Base-by-base conservation (phyloP, 1,139 yeast species). In the Kodamaea plutei region DNA sequence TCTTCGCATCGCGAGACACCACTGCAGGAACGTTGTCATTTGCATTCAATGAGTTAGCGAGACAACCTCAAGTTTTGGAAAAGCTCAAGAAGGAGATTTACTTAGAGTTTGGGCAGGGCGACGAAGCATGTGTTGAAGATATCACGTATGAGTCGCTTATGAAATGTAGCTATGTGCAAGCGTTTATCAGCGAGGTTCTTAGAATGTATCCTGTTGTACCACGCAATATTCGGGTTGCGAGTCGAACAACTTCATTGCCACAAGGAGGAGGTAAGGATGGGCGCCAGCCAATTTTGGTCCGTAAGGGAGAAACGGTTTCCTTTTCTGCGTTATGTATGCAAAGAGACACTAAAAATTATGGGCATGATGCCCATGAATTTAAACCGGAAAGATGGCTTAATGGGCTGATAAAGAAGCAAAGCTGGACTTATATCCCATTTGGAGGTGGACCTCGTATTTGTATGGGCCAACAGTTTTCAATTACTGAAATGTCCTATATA, bases 361-460 rank as follows among this genome's bases (percentile, higher is more conserved):
- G 81, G 24, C 54, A 63, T 29, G 78, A 73, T 39, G 65, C 75
- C 7, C 32, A 39, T 5, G 67, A 47, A 26, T 73, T 67, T 52
- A 57, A 58, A 29, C 79, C 79, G 4, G 76, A 70, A 39, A 58
- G 77, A 40, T 72, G 77, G 77, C 52, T 52, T 33, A 63, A 58
- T 37, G 57, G 57, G 22, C 39, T 43, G 14, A 50, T 55, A 15
- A 52, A 48, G 34, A 61, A 58, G 37, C 44, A 58, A 33, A 70
- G 70, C 13, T 74, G 78, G 78, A 70, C 69, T 9, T 73, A 55
- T 47, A 47, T 73, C 17, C 78, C 79, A 5, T 73, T 73, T 55
- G 74, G 74, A 42, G 80, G 79, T 29, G 80, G 80, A 5, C 80
- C 80, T 18, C 56, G 80, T 35, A 73, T 73, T 33, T 75, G 80